Conservation (phyloP, 1,284 basidiomycete species). For the Moniliella sp. region DNA sequence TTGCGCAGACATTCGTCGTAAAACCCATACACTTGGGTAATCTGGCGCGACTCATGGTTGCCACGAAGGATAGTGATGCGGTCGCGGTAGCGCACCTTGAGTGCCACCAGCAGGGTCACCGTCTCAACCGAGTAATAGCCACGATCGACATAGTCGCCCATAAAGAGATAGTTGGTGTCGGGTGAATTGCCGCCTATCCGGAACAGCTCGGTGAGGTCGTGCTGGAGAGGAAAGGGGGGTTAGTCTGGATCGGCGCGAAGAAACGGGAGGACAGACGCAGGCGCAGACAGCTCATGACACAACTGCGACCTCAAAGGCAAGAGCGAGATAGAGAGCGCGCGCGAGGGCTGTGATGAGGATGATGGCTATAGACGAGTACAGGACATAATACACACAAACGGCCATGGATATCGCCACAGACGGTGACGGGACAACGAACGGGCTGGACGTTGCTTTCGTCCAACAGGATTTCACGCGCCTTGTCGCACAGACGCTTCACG, state of each 20-base stretch:
- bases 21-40: conserved; percentile 98
- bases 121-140: conserved; percentile 99
- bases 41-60: conserved; percentile 96
- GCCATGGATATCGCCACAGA: conserved; percentile 51
- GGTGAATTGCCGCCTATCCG: conserved; percentile 97
- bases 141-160: conserved; percentile 98
- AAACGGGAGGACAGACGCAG: too few species aligned
- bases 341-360: too few species aligned
- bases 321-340: too few species aligned
- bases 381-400: too few species aligned
- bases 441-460: conserved; percentile 48
- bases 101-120: conserved; percentile 85
- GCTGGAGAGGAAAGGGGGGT: conserved; percentile 49
- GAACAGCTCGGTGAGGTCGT: conserved; percentile 96
- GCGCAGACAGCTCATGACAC: too few species aligned
- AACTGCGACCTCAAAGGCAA: too few species aligned
- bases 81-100: conserved; percentile 94
- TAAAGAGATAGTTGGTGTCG: conserved; percentile 99
- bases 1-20: conserved; percentile 98
- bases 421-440: conserved; percentile 54
- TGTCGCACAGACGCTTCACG: conserved; percentile 94
- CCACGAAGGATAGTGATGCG: conserved; percentile 92
- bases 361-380: too few species aligned
- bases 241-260: too few species aligned
- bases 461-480: conserved; percentile 93